phyloP scores from a whole-genome alignment of 2,329 filamentous ascomycete genomes.

The Pseudogymnoascus sp. region DNA sequence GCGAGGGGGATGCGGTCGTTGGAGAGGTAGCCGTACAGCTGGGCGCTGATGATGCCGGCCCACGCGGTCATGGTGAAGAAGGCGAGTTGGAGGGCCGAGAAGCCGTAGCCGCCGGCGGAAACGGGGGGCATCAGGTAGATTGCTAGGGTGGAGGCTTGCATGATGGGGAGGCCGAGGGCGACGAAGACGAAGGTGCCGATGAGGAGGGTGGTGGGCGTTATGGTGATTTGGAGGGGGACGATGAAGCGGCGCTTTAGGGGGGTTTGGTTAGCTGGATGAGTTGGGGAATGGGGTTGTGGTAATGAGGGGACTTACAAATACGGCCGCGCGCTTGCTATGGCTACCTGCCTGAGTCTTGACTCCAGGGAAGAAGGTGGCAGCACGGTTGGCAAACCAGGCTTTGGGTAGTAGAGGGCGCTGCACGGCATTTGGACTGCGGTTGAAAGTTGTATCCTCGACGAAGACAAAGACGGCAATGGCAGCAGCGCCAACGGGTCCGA shows the following conservation, averaged over 20 bases:
- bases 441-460: constrained; percentile 34
- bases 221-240: neutral
- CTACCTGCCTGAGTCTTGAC: neutral
- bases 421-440: constrained; percentile 21
- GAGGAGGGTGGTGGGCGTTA: constrained; percentile 30
- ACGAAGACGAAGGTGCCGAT: constrained; percentile 29
- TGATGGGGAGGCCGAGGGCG: constrained; percentile 21
- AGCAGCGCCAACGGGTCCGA: constrained; percentile 31
- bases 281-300: neutral
- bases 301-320: neutral
- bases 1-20: constrained; percentile 34
- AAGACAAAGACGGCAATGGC: constrained; percentile 32
- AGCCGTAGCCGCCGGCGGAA: constrained; percentile 35
- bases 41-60: constrained; percentile 33
- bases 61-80: constrained; percentile 35
- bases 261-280: neutral
- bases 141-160: constrained; percentile 19
- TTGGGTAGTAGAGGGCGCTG: constrained; percentile 17
- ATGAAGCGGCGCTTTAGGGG: constrained; percentile 22
- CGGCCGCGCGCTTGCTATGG: neutral
- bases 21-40: constrained; percentile 32
- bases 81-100: constrained; percentile 34
- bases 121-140: constrained; percentile 33
- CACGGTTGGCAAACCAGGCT: constrained; percentile 22
- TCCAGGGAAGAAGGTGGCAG: constrained; percentile 28